These are phyloP conservation scores for Colletotrichum tanaceti DNA, from an alignment of 2,329 filamentous ascomycete species.

Conservation along the genomic window DNA sequence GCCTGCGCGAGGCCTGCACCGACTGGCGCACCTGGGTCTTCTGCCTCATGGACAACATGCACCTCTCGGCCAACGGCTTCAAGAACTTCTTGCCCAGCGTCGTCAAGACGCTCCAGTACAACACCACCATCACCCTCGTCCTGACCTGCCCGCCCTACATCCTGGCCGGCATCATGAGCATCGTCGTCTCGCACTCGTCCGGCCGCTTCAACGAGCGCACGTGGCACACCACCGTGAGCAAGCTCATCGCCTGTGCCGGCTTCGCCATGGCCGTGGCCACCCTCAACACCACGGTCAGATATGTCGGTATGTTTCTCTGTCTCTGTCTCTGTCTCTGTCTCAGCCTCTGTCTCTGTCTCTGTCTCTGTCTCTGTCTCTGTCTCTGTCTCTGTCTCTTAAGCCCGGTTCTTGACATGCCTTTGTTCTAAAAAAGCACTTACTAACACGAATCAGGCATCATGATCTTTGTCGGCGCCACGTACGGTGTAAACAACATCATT, in stretches of 20 bases:
- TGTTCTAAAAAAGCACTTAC: neutral
- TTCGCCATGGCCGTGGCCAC: slow-evolving; percentile 44
- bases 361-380: no score
- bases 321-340: no score
- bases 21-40: slow-evolving; percentile 63
- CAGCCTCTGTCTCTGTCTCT: no score
- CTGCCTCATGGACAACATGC: slow-evolving; percentile 62
- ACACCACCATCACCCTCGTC: slow-evolving; percentile 57
- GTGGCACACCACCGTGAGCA: slow-evolving; percentile 59
- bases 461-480: slow-evolving; percentile 53
- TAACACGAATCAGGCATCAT: slow-evolving; percentile 44
- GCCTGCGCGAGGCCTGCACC: slow-evolving; percentile 56
- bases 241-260: slow-evolving; percentile 52
- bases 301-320: slow-evolving; percentile 28
- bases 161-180: slow-evolving; percentile 53
- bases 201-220: slow-evolving; percentile 60
- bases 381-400: no score
- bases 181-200: slow-evolving; percentile 54
- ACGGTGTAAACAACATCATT: slow-evolving; percentile 57
- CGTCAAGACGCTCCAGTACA: slow-evolving; percentile 57
- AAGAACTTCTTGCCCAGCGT: slow-evolving; percentile 51
- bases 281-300: slow-evolving; percentile 31
- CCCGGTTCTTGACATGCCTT: accelerated
- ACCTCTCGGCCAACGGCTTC: slow-evolving; percentile 61
- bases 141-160: slow-evolving; percentile 60